phyloP scores from a whole-genome alignment of 257 asterid genomes.

The Scutellaria galericulata region DNA sequence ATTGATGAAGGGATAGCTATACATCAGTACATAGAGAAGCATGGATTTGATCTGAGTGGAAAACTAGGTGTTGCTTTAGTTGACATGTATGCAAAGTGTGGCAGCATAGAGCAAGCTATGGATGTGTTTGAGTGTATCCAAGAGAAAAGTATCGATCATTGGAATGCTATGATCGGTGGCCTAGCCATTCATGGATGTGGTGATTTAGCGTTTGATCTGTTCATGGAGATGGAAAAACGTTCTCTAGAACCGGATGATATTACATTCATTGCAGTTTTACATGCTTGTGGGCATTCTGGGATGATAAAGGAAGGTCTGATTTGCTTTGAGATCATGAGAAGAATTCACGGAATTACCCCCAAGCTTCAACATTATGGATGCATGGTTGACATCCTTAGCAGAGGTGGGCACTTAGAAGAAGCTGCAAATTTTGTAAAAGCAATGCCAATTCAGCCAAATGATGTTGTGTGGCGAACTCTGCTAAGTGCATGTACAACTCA shows the following conservation, averaged over 20 bases:
- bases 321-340: slow-evolving; percentile 78
- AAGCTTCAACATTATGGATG: slow-evolving; percentile 85
- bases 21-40: slow-evolving; percentile 52
- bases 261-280: slow-evolving; percentile 69
- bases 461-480: slow-evolving; percentile 70
- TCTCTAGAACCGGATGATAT: slow-evolving; percentile 68
- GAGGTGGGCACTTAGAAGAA: slow-evolving; percentile 68
- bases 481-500: slow-evolving; percentile 69
- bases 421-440: slow-evolving; percentile 64
- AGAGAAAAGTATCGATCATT: slow-evolving; percentile 65
- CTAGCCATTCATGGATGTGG: slow-evolving; percentile 82
- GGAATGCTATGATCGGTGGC: slow-evolving; percentile 92
- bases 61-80: slow-evolving; percentile 76
- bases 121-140: slow-evolving; percentile 54
- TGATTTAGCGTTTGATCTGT: slow-evolving; percentile 65
- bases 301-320: slow-evolving; percentile 81
- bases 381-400: slow-evolving; percentile 78
- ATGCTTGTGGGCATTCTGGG: slow-evolving; percentile 90
- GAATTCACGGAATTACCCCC: slow-evolving; percentile 60
- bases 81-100: slow-evolving; percentile 91
- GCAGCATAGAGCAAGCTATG: slow-evolving; percentile 65
- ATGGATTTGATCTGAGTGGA: slow-evolving; percentile 51
- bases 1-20: slow-evolving; percentile 61
- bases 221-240: slow-evolving; percentile 69
- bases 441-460: slow-evolving; percentile 81